Evolutionary conservation across 306 rosid species (phyloP).

Genomic region (Nissolia schottii): DNA sequence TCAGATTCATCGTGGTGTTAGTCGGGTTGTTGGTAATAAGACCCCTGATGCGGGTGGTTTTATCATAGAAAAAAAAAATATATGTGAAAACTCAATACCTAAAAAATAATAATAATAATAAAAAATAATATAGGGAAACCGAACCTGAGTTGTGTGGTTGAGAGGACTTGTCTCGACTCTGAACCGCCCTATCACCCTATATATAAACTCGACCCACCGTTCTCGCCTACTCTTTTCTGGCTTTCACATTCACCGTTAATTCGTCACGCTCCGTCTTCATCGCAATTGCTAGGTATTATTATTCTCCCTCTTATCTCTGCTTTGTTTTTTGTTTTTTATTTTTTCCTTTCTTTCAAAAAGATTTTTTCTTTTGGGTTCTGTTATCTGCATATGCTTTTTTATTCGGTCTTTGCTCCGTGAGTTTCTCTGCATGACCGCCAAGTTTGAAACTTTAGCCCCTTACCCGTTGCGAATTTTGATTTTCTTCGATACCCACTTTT

Average conservation of each 20-base stretch:
- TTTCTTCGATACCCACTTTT: not conserved
- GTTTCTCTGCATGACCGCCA: not conserved
- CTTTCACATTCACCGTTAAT: not conserved
- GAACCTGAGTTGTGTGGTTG: not conserved
- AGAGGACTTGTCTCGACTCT: slow-evolving; percentile 21
- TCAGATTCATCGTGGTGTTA: too few species aligned
- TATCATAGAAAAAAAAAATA: too few species aligned
- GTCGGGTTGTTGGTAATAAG: too few species aligned
- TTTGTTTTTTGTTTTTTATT: not conserved
- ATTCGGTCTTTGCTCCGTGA: not conserved
- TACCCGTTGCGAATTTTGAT: not conserved
- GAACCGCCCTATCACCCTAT: not conserved
- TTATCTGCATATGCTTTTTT: not conserved
- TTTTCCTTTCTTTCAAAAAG: not conserved
- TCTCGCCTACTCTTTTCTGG: not conserved
- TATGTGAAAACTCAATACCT: not conserved
- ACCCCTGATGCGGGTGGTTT: too few species aligned
- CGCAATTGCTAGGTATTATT: slow-evolving; percentile 5
- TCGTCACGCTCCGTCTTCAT: not conserved
- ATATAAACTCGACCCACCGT: slow-evolving; percentile 9
- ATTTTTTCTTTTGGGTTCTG: not conserved
- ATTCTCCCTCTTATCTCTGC: not conserved
- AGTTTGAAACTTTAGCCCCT: not conserved
- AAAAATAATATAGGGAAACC: not conserved
- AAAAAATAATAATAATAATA: not conserved